phyloP scores from a whole-genome alignment of 495 filamentous ascomycete genomes.

The Talaromyces wortmannii region DNA sequence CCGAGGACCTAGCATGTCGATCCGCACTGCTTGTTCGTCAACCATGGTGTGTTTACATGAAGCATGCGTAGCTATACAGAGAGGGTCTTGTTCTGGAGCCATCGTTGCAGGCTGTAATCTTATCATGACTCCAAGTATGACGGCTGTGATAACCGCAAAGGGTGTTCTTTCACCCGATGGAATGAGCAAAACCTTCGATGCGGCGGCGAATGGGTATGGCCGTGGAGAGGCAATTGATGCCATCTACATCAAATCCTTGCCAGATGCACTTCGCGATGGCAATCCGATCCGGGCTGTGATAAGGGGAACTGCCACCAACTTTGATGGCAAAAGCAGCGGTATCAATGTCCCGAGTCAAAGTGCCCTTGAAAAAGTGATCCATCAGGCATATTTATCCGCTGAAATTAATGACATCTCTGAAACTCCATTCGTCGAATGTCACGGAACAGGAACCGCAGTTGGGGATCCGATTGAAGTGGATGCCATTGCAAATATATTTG shows the following conservation, averaged over 20 bases:
- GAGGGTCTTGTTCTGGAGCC: slow-evolving; percentile 29
- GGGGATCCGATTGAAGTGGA: slow-evolving; percentile 36
- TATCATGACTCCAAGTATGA: slow-evolving; percentile 29
- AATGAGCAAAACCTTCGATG: slow-evolving; percentile 53
- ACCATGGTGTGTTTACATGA: slow-evolving; percentile 19
- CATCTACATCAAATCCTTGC: slow-evolving; percentile 23
- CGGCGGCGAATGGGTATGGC: slow-evolving; percentile 54
- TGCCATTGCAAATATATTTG: slow-evolving; percentile 39
- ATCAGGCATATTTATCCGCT: slow-evolving; percentile 21
- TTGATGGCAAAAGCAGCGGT: slow-evolving; percentile 19
- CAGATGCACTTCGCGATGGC: slow-evolving; percentile 20
- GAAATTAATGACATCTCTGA: slow-evolving; percentile 15
- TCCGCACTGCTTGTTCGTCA: slow-evolving; percentile 28
- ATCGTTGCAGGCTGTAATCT: slow-evolving; percentile 33
- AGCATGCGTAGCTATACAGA: slow-evolving; percentile 14
- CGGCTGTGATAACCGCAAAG: slow-evolving; percentile 17
- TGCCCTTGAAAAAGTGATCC: slow-evolving; percentile 24
- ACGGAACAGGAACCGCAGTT: slow-evolving; percentile 13
- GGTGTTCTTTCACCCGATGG: slow-evolving; percentile 16
- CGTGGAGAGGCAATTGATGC: slow-evolving; percentile 48
- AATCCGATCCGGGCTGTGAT: slow-evolving; percentile 35
- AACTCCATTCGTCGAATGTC: slow-evolving; percentile 19
- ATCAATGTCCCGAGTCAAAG: slow-evolving; percentile 16
- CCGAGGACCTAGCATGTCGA: slow-evolving; percentile 19
- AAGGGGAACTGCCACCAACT: slow-evolving; percentile 20